Evolutionary conservation across 2,329 filamentous ascomycete species (phyloP).

Genomic region (Diplodia scrobiculata): DNA sequence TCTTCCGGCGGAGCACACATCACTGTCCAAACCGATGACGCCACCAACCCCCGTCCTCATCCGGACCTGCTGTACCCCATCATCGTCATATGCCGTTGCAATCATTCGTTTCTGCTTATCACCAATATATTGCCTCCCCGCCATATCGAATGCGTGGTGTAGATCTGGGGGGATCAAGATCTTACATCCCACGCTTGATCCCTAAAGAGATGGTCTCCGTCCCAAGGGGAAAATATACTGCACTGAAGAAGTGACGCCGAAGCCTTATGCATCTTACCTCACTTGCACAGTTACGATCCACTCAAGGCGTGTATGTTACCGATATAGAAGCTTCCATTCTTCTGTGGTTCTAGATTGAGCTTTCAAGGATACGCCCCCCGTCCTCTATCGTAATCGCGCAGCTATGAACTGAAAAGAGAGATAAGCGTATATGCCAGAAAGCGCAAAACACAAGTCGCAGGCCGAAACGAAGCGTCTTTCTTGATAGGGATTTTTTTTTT

Average conservation of each 20-base stretch:
- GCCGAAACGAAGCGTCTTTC: background rate
- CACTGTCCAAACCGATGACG: background rate
- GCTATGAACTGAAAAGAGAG: background rate
- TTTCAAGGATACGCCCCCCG: background rate
- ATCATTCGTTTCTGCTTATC: background rate
- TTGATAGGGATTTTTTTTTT: background rate
- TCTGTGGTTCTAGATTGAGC: conserved; percentile 16
- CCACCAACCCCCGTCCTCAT: background rate
- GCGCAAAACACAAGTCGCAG: background rate
- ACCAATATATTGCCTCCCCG: background rate
- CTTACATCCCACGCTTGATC: background rate
- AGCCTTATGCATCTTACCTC: no score
- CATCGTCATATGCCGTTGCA: background rate
- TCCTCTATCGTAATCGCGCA: background rate
- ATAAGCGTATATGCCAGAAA: background rate
- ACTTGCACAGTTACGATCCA: background rate
- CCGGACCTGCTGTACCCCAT: background rate
- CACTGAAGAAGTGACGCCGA: background rate
- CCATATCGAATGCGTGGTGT: background rate
- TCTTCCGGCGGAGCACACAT: no score
- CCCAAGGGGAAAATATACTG: background rate
- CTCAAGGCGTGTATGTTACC: background rate
- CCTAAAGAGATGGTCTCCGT: background rate
- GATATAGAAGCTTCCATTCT: conserved; percentile 11
- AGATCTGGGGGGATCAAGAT: background rate